Evolutionary conservation across 129 eudicot genomes (phyloP).

Genomic region (Tagetes erecta): DNA sequence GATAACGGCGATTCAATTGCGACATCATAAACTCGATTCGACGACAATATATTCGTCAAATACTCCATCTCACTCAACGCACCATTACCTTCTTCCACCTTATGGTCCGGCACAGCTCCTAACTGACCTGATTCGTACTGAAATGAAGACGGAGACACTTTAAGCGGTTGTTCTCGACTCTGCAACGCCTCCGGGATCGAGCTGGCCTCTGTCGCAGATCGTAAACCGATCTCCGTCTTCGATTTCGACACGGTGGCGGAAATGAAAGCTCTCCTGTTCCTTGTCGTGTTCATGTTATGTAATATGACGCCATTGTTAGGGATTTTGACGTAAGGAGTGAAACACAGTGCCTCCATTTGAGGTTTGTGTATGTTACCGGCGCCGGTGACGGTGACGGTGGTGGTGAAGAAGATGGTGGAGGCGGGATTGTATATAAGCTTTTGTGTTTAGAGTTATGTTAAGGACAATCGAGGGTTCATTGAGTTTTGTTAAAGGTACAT

Average conservation of each 20-base stretch:
- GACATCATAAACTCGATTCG: constrained; percentile 55
- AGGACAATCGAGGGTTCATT: constrained; percentile 17
- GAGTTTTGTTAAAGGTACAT: constrained; percentile 8
- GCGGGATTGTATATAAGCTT: constrained; percentile 12
- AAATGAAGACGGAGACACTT: constrained; percentile 43
- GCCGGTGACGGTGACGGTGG: constrained; percentile 4
- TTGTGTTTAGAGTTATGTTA: not conserved
- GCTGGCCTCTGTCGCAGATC: constrained; percentile 18
- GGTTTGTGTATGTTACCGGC: not conserved
- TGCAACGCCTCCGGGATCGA: constrained; percentile 20
- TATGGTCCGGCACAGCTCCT: constrained; percentile 47
- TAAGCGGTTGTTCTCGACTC: constrained; percentile 21
- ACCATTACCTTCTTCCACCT: constrained; percentile 35
- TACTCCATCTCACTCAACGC: constrained; percentile 53
- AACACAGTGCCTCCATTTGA: constrained; percentile 33
- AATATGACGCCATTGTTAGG: constrained; percentile 26
- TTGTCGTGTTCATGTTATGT: constrained; percentile 17
- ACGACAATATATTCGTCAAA: constrained; percentile 51
- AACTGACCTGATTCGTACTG: constrained; percentile 43
- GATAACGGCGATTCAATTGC: constrained; percentile 74
- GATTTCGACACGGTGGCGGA: constrained; percentile 42
- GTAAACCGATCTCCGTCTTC: constrained; percentile 31
- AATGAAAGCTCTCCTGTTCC: constrained; percentile 17
- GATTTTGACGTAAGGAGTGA: constrained; percentile 31
- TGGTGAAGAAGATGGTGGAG: not conserved